Base-by-base conservation (phyloP, 108 stramenopile species). In the Conticribra weissflogii region DNA sequence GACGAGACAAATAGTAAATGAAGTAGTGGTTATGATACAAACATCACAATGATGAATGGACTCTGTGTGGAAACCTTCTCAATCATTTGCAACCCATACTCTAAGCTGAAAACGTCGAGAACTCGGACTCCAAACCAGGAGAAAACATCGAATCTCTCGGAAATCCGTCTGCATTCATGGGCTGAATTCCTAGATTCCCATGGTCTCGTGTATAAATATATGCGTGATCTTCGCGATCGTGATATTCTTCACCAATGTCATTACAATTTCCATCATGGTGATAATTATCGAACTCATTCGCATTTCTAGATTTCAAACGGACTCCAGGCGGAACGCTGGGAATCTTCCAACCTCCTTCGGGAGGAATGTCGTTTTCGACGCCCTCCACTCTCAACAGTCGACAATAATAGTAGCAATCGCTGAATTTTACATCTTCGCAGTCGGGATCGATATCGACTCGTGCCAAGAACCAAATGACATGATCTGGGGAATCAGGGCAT, bases 361-460 rank as follows among this genome's bases (percentile, higher is more conserved):
- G 75, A 33, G 75, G 75, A 48, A 33, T 63, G 17, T 44, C 54
- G 1, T 25, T 50, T 22, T 50, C 19, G 33, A 32, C 32, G 16
- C 56, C 61, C 49, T 63, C 59, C 22, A 34, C 52, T 15, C 67
- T 32, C 30, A 58, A 36, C 61, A 76, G 19, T 23, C 75, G 75
- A 60, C 75, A 76, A 34, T 76, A 76, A 34, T 76, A 76, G 24
- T 76, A 76, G 23, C 75, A 76, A 49, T 76, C 75, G 56, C 75
- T 76, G 46, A 76, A 76, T 21, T 76, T 76, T 31, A 76, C 75
- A 63, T 76, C 61, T 8, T 63, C 49, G 51, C 75, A 76, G 0
- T 19, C 33, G 1, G 75, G 75, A 32, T 76, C 75, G 28, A 68
- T 21, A 56, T 76, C 67, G 29, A 76, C 75, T 9, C 75, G 75